Base-by-base conservation (phyloP, 805 yeast genomes). In the Metschnikowia borealis region DNA sequence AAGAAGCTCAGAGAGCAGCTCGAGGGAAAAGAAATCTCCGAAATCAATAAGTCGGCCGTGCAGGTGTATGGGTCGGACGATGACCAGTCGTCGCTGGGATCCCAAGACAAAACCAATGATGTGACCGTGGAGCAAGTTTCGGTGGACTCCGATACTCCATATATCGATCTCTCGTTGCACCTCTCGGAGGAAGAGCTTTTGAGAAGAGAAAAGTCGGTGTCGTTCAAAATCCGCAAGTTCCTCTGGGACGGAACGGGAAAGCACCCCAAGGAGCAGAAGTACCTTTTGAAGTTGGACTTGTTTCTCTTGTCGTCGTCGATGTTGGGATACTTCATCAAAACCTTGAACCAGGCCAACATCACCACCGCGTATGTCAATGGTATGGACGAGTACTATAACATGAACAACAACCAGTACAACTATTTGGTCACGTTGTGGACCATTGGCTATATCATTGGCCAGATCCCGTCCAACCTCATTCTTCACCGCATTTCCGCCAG, bases 401-500 rank as follows among this genome's bases (percentile, higher is more conserved):
- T 57, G 60, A 44, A 45, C 44, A 41, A 48, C 37, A 56, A 56
- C 50, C 56, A 57, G 51, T 57, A 52, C 47, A 57, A 56, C 47
- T 57, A 56, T 46, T 29, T 57, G 34, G 49, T 51, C 21, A 49
- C 58, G 5, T 45, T 56, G 15, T 54, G 58, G 55, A 56, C 58
- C 8, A 48, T 54, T 6, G 60, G 60, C 1, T 56, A 56, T 40
- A 47, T 57, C 20, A 23, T 57, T 8, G 58, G 59, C 3, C 60
- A 52, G 38, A 47, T 50, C 7, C 62, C 62, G 2, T 50, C 57
- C 39, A 59, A 56, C 21, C 47, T 56, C 21, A 57, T 78, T 10
- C 58, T 77, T 46, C 75, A 72, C 55, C 62, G 68, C 41, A 58
- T 74, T 6, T 61, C 75, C 6, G 76, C 79, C n/a, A 59, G 79